Base-by-base conservation (phyloP, 352 stramenopile species). In the Pythium insidiosum region DNA sequence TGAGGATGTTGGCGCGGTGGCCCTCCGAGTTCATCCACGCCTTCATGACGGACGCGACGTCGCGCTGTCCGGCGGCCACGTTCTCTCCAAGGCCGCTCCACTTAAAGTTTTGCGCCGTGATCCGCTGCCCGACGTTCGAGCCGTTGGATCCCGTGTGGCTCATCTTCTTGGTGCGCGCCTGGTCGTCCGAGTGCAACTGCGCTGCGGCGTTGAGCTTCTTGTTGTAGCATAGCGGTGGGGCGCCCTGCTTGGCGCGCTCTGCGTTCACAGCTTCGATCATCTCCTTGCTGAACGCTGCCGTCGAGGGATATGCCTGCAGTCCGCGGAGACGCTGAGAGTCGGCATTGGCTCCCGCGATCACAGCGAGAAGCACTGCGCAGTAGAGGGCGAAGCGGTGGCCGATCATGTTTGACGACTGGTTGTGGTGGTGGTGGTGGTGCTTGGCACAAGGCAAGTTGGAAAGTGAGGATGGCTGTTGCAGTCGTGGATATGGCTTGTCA, bases 21-120 rank as follows among this genome's bases (percentile, higher is more conserved):
- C 37, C 48, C 0, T 49, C 50, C n/a, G 71, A 84, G 31, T 49
- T 60, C 68, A 84, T 84, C 71, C 68, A 84, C 26, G 60, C 50
- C 16, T 58, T 43, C 52, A 84, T 59, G 4, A 81, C 71, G 11
- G 13, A 43, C 13, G 31, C 40, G 29, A 81, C 64, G 16, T 62
- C 53, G 2, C 36, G n/a, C 36, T 79, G 66, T 1, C 68, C 72
- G 3, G 63, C 63, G 4, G 68, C 72, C 4, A 79, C 56, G 55
- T 84, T 84, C 53, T 84, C 72, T 1, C 52, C 66, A 13, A 71
- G 24, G n/a, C 15, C 34, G 21, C 18, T 53, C 58, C 55, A 66
- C 2, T 38, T 37, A 51, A 61, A 73, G 2, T 44, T 31, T 15
- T 55, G 47, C 13, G 50, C 40, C 31, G 30, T 57, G 25, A 69